Conservation (phyloP, 371 early-diverging fungal genomes). For the Fennellomyces sp. region DNA sequence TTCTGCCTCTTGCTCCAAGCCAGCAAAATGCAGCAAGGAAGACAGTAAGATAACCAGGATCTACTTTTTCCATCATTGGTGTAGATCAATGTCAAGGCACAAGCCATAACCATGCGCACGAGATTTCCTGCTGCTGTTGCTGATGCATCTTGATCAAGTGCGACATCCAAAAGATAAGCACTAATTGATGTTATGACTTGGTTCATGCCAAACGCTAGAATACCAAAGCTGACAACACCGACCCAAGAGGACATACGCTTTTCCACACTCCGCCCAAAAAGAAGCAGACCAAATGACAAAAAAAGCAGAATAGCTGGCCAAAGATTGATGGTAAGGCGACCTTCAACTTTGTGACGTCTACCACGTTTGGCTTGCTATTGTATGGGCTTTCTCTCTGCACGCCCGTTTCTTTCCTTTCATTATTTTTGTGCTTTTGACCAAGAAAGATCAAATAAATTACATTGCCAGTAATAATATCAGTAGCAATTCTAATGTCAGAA, state of each 20-base stretch:
- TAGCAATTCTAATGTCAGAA: too few relatives aligned
- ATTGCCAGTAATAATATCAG: too few relatives aligned
- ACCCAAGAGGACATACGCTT: conserved; percentile 30
- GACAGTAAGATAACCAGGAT: conserved; percentile 22
- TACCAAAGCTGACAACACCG: conserved; percentile 42
- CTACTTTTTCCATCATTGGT: conserved; percentile 21
- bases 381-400: conserved; percentile 21
- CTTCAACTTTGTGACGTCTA: conserved; percentile 21
- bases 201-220: conserved; percentile 28
- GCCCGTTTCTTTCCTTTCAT: too few relatives aligned
- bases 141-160: conserved; percentile 44
- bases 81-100: conserved; percentile 30
- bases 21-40: conserved; percentile 19
- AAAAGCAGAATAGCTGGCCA: conserved; percentile 37
- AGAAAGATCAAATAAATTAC: too few relatives aligned
- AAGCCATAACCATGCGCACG: conserved; percentile 41
- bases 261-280: conserved; percentile 50
- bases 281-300: conserved; percentile 41
- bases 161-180: conserved; percentile 46
- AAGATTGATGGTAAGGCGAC: conserved; percentile 21
- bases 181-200: conserved; percentile 26
- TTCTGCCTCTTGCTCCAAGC: too few relatives aligned
- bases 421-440: too few relatives aligned
- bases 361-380: conserved; percentile 20
- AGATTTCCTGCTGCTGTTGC: conserved; percentile 47